Evolutionary conservation across 768 basidiomycete genomes (phyloP).

Genomic region (Leccinum barrowsii): DNA sequence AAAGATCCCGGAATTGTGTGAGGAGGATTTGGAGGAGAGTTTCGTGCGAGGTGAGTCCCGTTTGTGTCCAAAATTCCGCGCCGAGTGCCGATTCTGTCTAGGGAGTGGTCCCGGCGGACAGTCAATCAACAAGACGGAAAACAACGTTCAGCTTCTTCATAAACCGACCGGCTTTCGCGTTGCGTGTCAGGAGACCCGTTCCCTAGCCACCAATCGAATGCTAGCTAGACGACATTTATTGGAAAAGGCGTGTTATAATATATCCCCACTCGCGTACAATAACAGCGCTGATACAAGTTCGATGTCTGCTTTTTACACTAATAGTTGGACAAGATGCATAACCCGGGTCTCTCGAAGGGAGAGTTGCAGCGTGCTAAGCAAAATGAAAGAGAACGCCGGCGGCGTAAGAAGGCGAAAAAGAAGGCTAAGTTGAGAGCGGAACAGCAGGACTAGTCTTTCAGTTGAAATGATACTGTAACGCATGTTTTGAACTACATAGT

Average conservation of each 20-base stretch:
- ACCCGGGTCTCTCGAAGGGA: constrained; percentile 75
- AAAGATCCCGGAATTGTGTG: constrained; percentile 60
- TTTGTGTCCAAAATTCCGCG: not conserved
- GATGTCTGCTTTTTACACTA: constrained; percentile 1
- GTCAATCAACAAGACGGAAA: constrained; percentile 92
- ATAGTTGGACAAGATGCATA: constrained; percentile 67
- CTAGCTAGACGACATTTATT: constrained; percentile 68
- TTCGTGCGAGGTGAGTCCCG: constrained; percentile 73
- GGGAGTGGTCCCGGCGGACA: constrained; percentile 95
- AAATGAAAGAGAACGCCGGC: constrained; percentile 69
- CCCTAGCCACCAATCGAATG: constrained; percentile 73
- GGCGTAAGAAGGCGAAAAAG: constrained; percentile 77
- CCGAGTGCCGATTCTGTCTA: constrained; percentile 29
- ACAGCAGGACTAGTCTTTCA: constrained; percentile 15
- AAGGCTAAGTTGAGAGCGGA: constrained; percentile 40
- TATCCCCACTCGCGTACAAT: constrained; percentile 14
- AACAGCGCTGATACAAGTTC: constrained; percentile 17
- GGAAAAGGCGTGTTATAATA: constrained; percentile 62
- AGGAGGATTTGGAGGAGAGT: constrained; percentile 80
- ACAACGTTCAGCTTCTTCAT: constrained; percentile 88
- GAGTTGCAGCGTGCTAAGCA: constrained; percentile 69
- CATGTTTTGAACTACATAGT: not conserved
- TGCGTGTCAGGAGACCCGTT: constrained; percentile 85
- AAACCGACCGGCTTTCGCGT: constrained; percentile 87
- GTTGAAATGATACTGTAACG: not conserved